phyloP scores from a whole-genome alignment of 768 basidiomycete species.

The Gymnopilus junonius region DNA sequence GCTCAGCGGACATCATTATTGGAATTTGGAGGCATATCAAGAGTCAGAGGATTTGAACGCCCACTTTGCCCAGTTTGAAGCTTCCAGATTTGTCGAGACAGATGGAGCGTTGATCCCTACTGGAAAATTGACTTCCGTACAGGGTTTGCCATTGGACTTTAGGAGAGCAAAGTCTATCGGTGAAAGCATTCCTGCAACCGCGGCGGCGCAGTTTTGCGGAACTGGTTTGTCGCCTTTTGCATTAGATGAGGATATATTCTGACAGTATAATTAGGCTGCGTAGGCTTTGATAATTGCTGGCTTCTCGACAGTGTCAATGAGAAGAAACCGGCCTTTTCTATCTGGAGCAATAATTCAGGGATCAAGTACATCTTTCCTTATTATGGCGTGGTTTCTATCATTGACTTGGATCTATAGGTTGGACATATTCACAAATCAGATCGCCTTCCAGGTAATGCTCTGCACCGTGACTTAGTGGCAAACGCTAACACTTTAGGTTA shows the following conservation, averaged over 20 bases:
- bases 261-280: conserved; percentile 35
- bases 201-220: conserved; percentile 39
- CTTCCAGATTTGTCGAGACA: conserved; percentile 43
- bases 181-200: conserved; percentile 38
- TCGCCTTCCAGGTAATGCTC: conserved; percentile 42
- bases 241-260: background rate
- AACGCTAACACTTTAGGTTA: conserved; percentile 10
- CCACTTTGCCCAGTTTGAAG: conserved; percentile 39
- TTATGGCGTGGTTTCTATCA: background rate
- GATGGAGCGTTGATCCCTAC: conserved; percentile 46
- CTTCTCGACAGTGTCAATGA: conserved; percentile 39
- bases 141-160: conserved; percentile 47
- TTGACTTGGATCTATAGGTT: conserved; percentile 27
- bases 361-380: conserved; percentile 35
- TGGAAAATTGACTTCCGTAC: conserved; percentile 39
- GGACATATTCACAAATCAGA: conserved; percentile 48
- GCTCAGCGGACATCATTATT: conserved; percentile 47
- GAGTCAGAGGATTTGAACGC: conserved; percentile 42
- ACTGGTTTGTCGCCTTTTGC: conserved; percentile 30
- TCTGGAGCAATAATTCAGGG: conserved; percentile 52
- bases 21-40: conserved; percentile 49
- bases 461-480: background rate
- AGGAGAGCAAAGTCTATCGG: conserved; percentile 44
- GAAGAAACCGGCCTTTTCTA: conserved; percentile 36
- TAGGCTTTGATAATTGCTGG: conserved; percentile 53